Base-by-base conservation (phyloP, 495 filamentous ascomycete species). In the Cetradonia linearis region DNA sequence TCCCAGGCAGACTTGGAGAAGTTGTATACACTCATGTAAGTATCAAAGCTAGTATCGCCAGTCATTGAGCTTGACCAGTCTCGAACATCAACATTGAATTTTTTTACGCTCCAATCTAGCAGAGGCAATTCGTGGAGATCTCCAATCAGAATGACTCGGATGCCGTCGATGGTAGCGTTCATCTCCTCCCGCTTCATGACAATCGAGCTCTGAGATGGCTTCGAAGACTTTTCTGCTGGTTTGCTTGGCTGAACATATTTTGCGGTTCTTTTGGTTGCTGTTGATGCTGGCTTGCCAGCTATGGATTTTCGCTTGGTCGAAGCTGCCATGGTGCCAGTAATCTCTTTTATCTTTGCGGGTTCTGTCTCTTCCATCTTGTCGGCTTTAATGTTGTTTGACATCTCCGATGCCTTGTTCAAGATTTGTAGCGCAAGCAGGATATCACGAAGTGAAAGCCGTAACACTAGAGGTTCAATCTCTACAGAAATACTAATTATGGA, bases 1-100 rank as follows among this genome's bases (percentile, higher is more conserved):
- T 97, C 93, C 93, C 93, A 98, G 10, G 90, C 88, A 1, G 94
- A 97, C 70, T 98, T 97, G 25, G 93, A 91, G 72, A 98, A 98
- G 71, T 97, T 98, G 77, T 94, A 97, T 55, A 97, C 84, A 69
- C 97, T 98, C 66, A 94, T 78, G 71, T 93, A 96, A 60, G 89
- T 91, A 65, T 97, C 89, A 57, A 97, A 84, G 37, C 77, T 89
- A 1, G 89, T 88, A 68, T 96, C 91, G 2, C 89, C 91, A 65
- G 82, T 89, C 73, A 97, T 77, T 13, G 84, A 86, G 20, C 84
- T 85, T 5, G 91, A 89, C 93, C 93, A 98, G 72, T 98, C 88
- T 61, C 84, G 81, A 16, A 93, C 85, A 58, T 85, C 83, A 13
- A 89, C 81, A 31, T 80, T 86, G 70, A 97, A 97, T 37, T 84